Base-by-base conservation (phyloP, 2,329 filamentous ascomycete genomes). In the Penicillium expansum region DNA sequence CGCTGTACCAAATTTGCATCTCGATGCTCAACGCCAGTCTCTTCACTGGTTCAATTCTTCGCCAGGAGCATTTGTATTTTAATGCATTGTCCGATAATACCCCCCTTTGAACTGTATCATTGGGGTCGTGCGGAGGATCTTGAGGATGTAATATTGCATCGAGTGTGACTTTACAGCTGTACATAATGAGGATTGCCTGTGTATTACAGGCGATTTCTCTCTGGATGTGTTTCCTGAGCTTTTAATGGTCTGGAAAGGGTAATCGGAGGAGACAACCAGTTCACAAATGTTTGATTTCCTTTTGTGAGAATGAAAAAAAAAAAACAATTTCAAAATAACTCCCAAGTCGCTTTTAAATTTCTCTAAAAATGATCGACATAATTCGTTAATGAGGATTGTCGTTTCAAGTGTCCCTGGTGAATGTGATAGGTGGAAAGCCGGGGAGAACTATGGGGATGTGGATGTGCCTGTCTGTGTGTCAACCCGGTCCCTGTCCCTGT, bases 241-340 rank as follows among this genome's bases (percentile, higher is more conserved):
- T 58, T 67, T 66, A 65, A 69, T 60, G 57, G 62, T 60, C 61
- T 60, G 57, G 58, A 62, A 55, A 61, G 62, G 62, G 57, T 63
- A 52, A 58, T 52, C 44, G 52, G 48, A 56, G 60, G 63, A 66
- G 66, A 62, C 62, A 64, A 67, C 62, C 66, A 65, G 65, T 65
- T 62, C 16, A 67, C 56, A 56, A 58, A 62, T 57, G 44, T 61
- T 57, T 52, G 54, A 52, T 52, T 69, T 67, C 66, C 68, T 59
- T 72, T 67, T 71, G 69, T 71, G 56, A 61, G 57, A 63, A 64
- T 58, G 60, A 66, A 60, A 58, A 51, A 62, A 62, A 56, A 62
- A 62, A 56, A 52, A 59, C 35, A 18, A 11, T 11, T 22, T 27
- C 20, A 55, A 50, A 38, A 14, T 51, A 37, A 22, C 16, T 49